Percentiles rank a stretch among this genome's conserved stretches.
Evolutionary conservation across 345 rosid genomes (phyloP).

Genomic region (Turritis glabra): DNA sequence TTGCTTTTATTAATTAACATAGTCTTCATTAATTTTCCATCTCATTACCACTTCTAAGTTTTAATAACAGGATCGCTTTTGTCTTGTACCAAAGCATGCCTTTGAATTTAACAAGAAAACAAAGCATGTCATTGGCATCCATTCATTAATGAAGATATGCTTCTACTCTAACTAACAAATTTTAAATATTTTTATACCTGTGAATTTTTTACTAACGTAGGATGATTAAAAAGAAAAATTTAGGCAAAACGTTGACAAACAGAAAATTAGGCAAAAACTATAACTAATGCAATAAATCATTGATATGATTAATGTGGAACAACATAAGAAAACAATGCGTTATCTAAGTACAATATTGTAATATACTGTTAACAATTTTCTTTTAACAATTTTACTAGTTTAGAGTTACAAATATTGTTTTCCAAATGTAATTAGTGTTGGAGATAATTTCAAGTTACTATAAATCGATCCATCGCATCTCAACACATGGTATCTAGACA

Average conservation of each 20-base stretch:
- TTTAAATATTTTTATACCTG: too few species aligned
- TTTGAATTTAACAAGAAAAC: background rate
- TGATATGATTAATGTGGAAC: background rate
- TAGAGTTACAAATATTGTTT: too few species aligned
- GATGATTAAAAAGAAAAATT: background rate
- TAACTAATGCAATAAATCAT: background rate
- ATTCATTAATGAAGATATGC: conserved; percentile 6
- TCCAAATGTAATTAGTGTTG: too few species aligned
- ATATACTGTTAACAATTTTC: too few species aligned
- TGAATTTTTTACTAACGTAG: too few species aligned
- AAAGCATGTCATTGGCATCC: conserved; percentile 6
- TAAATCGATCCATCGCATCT: too few species aligned
- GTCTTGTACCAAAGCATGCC: background rate
- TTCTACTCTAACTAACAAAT: background rate
- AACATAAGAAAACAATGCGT: background rate
- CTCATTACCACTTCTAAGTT: background rate
- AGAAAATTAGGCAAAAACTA: background rate
- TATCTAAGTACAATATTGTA: background rate
- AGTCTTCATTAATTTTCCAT: background rate
- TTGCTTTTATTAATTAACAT: background rate
- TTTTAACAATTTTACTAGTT: too few species aligned
- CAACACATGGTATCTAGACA: background rate
- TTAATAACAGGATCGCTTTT: background rate
- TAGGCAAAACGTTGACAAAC: background rate
- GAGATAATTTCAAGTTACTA: too few species aligned